These are phyloP conservation scores for Anisodus acutangulus DNA, from an alignment of 257 asterid species.

Conservation along the genomic window DNA sequence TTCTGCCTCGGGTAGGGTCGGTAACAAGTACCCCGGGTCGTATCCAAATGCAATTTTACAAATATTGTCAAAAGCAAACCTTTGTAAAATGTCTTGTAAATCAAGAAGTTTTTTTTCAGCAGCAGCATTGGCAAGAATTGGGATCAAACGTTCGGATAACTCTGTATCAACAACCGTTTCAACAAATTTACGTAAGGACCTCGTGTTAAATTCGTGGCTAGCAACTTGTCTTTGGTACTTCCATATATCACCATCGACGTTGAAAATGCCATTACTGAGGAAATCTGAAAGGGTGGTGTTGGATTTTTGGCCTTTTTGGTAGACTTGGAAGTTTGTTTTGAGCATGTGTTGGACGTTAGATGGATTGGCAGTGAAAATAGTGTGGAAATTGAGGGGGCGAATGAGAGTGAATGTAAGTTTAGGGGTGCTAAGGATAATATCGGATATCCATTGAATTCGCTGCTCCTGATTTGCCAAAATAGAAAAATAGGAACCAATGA, in stretches of 20 bases:
- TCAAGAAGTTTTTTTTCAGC: conserved; percentile 23
- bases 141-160: conserved; percentile 42
- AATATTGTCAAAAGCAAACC: conserved; percentile 52
- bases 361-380: conserved; percentile 46
- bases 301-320: conserved; percentile 41
- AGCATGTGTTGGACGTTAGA: conserved; percentile 46
- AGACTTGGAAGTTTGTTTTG: conserved; percentile 42
- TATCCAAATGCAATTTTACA: conserved; percentile 53
- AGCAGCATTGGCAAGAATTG: conserved; percentile 39
- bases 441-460: conserved; percentile 47
- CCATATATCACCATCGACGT: conserved; percentile 53
- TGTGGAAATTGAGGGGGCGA: conserved; percentile 29
- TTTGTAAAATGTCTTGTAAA: conserved; percentile 39
- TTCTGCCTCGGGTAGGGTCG: conserved; percentile 40
- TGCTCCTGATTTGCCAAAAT: conserved; percentile 32
- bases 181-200: conserved; percentile 46
- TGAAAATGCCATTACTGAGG: conserved; percentile 53
- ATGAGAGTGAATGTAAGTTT: conserved; percentile 42
- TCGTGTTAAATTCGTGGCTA: conserved; percentile 55
- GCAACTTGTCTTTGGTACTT: conserved; percentile 54
- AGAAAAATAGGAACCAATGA: conserved; percentile 42
- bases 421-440: conserved; percentile 40
- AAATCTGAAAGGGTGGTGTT: conserved; percentile 31
- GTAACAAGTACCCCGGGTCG: conserved; percentile 45
- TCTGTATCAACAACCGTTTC: conserved; percentile 46